Conservation (phyloP, 768 basidiomycete species). For the Lactifluus rugatus region DNA sequence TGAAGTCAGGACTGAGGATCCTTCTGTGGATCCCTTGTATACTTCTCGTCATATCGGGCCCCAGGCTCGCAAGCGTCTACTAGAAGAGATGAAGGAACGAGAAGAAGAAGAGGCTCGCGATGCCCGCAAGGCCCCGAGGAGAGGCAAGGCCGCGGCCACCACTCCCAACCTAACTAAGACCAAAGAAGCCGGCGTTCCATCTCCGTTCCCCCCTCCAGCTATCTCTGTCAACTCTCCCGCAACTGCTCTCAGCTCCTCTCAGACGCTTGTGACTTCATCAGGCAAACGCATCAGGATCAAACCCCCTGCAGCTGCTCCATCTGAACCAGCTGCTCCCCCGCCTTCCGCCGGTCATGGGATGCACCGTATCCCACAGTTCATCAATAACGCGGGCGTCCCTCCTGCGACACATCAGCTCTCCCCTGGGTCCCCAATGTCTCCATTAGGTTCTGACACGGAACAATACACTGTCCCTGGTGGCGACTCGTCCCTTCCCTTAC, state of each 20-base stretch:
- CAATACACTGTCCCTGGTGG: slow-evolving; percentile 4
- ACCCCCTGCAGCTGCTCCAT: slow-evolving; percentile 30
- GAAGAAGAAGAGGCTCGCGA: slow-evolving; percentile 40
- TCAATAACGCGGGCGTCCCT: slow-evolving; percentile 17
- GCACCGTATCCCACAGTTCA: slow-evolving; percentile 15
- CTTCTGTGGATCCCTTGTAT: slow-evolving; percentile 37
- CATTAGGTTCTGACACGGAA: slow-evolving; percentile 18
- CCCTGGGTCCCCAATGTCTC: slow-evolving; percentile 19
- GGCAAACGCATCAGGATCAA: slow-evolving; percentile 43
- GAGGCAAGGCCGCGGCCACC: slow-evolving; percentile 21
- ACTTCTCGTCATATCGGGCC: slow-evolving; percentile 39
- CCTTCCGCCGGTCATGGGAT: slow-evolving; percentile 18
- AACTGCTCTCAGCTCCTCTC: slow-evolving; percentile 19
- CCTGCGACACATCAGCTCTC: slow-evolving; percentile 9
- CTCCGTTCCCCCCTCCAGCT: slow-evolving; percentile 22
- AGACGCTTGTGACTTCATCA: slow-evolving; percentile 37
- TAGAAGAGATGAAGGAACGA: slow-evolving; percentile 33
- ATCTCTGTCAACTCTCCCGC: slow-evolving; percentile 16
- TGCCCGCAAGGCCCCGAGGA: slow-evolving; percentile 28
- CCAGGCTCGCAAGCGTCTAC: slow-evolving; percentile 34
- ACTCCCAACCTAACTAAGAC: slow-evolving; percentile 27
- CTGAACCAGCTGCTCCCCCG: slow-evolving; percentile 13
- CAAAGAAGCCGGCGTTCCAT: slow-evolving; percentile 28
- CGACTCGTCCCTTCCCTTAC: slow-evolving; percentile 7
- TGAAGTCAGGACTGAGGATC: slow-evolving; percentile 38